Evolutionary conservation across 2,329 filamentous ascomycete species (phyloP), one percentile per base, ranked within the genome.

Genomic region (Sordariomycetes sp.): DNA sequence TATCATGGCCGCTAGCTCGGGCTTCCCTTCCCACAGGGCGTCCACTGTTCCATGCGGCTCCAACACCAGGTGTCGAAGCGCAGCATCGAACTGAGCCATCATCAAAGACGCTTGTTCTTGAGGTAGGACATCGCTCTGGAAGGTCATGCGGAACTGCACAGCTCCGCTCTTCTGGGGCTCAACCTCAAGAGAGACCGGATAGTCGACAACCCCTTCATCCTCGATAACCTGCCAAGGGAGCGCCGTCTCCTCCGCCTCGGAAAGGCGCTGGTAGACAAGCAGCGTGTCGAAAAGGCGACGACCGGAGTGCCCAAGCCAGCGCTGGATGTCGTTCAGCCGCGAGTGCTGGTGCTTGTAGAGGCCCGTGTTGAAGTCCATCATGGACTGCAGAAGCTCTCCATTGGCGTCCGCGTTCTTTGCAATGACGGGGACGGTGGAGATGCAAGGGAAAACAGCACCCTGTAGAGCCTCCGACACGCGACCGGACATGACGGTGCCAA

Each of bases 401-500:
- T 88, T 87, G 0, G 77, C 80, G 0, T 76, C 67, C 1, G 68
- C 67, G 20, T 87, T 77, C 24, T 75, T 69, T n/a, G 82, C 81
- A 12, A 86, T 69, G 1, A 94, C 78, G 0, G 93, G 93, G 2
- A 96, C 70, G 0, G 91, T 96, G 0, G 87, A 86, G 58, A 97
- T 83, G 66, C 88, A 93, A 0, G 93, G 92, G 56, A 97, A 89
- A 0, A 82, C 77, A 4, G 81, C 79, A 6, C 76, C 67, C 20
- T 79, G 76, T 0, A 85, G 82, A n/a, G 78, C 74, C 3, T 86
- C 78, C 0, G 78, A 77, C 3, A 79, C 83, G 37, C 90, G 78
- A 1, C 90, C 90, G 10, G 92, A 92, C 8, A 96, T 75, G 0
- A 92, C 89, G 16, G 88, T 78, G 0, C 92, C 93, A 67, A 94